A percentile compares a stretch with the other conserved stretches of the same genome.
These are phyloP conservation scores for Gracilariopsis chorda DNA, from an alignment of 23 red algal genomes.

Conservation along the genomic window DNA sequence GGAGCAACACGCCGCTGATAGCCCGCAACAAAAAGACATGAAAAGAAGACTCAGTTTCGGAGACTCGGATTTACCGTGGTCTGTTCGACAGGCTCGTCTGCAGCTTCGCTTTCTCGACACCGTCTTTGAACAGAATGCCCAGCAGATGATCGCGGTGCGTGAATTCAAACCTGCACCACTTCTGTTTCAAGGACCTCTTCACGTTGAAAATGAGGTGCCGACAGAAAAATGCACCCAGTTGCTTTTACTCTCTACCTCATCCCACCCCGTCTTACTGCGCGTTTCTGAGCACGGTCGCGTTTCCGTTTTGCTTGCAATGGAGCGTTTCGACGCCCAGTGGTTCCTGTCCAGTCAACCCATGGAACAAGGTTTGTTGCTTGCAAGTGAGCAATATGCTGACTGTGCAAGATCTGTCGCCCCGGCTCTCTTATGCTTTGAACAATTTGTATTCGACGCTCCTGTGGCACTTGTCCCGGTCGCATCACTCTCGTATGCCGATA, in stretches of 20 bases:
- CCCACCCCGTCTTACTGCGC: slow-evolving; percentile 42
- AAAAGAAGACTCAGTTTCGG: slow-evolving; percentile 11
- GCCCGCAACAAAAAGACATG: background rate
- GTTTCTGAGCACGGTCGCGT: slow-evolving; percentile 22
- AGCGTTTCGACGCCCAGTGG: slow-evolving; percentile 42
- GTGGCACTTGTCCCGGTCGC: slow-evolving; percentile 35
- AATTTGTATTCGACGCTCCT: slow-evolving; percentile 14
- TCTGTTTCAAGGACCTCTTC: slow-evolving; percentile 53
- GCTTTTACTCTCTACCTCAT: background rate
- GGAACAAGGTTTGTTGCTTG: background rate
- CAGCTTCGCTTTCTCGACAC: slow-evolving; percentile 41
- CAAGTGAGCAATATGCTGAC: slow-evolving; percentile 29
- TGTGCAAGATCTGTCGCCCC: slow-evolving; percentile 41
- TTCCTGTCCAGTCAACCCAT: slow-evolving; percentile 6
- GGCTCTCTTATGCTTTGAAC: slow-evolving; percentile 58
- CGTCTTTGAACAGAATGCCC: slow-evolving; percentile 19
- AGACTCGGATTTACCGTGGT: slow-evolving; percentile 5
- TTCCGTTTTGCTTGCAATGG: slow-evolving; percentile 45
- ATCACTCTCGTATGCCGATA: slow-evolving; percentile 40
- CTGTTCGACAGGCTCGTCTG: slow-evolving; percentile 36
- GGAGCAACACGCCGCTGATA: background rate
- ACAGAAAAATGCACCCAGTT: slow-evolving; percentile 5
- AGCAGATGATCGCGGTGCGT: slow-evolving; percentile 42
- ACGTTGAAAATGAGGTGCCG: slow-evolving; percentile 10
- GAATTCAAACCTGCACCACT: slow-evolving; percentile 63